phyloP scores from a whole-genome alignment of 177 flowering plant species.

The Vitis hybrid region DNA sequence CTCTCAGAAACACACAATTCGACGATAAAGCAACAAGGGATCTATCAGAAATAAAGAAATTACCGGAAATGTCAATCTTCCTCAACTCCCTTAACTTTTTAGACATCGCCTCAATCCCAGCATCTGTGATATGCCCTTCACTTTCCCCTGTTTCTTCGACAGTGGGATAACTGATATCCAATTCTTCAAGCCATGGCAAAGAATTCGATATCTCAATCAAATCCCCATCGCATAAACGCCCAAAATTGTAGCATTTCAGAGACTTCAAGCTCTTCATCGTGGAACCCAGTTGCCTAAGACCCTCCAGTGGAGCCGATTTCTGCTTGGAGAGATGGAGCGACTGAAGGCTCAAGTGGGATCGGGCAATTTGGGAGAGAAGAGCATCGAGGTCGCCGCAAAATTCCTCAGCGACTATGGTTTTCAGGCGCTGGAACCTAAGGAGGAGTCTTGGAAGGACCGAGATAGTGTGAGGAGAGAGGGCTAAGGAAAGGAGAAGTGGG shows the following conservation, averaged over 20 bases:
- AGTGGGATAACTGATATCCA: conserved; percentile 53
- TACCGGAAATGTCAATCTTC: conserved; percentile 53
- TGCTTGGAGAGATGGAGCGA: conserved; percentile 46
- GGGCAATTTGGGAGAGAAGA: conserved; percentile 33
- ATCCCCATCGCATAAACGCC: conserved; percentile 27
- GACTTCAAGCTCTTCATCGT: conserved; percentile 31
- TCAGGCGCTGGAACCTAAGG: conserved; percentile 42
- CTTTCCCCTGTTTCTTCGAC: too few relatives aligned
- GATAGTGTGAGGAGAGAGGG: conserved; percentile 26
- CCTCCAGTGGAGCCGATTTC: conserved; percentile 28
- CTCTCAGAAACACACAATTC: conserved; percentile 37
- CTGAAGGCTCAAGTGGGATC: conserved; percentile 30
- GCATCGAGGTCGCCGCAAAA: conserved; percentile 23
- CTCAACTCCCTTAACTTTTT: conserved; percentile 30
- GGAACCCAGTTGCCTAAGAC: conserved; percentile 29
- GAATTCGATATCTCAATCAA: conserved; percentile 31
- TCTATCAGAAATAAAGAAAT: conserved; percentile 40
- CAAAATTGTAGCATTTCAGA: conserved; percentile 32
- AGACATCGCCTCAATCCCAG: conserved; percentile 33
- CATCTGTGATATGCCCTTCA: conserved; percentile 34
- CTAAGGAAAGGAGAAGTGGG: conserved; percentile 35
- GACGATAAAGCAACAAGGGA: conserved; percentile 31
- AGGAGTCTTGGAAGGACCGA: conserved; percentile 29
- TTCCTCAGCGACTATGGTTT: conserved; percentile 16
- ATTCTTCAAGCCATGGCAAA: conserved; percentile 48